Conservation (phyloP, 352 stramenopile genomes). For the Saprolegnia parasitica region DNA sequence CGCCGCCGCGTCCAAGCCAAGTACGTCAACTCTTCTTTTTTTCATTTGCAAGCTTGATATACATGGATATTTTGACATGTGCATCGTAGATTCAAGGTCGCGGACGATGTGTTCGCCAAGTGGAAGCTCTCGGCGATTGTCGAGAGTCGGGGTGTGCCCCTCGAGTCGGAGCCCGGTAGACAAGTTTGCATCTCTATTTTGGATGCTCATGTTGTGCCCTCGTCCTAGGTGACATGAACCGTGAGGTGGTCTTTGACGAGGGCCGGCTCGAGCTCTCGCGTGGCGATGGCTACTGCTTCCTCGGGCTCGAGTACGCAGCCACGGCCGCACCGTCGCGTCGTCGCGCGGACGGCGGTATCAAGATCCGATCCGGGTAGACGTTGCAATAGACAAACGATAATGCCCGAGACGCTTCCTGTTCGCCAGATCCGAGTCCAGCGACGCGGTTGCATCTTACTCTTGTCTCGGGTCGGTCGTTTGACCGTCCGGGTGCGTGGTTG, state of each 20-base stretch:
- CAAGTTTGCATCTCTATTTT: no score
- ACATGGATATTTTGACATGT: conserved; percentile 1
- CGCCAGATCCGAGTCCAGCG: no score
- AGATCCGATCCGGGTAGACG: conserved; percentile 52
- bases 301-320: conserved; percentile 75
- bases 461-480: no score
- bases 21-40: conserved; percentile 36
- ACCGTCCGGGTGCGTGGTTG: no score
- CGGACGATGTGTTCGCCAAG: conserved; percentile 52
- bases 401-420: no score
- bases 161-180: conserved; percentile 46
- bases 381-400: background rate
- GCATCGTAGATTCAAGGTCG: conserved; percentile 53
- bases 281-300: conserved; percentile 47
- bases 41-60: conserved; percentile 23
- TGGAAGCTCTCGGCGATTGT: conserved; percentile 77
- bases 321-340: conserved; percentile 37
- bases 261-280: conserved; percentile 32
- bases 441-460: no score
- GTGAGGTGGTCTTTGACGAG: conserved; percentile 54
- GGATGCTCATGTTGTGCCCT: no score
- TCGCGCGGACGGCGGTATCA: conserved; percentile 78
- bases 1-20: conserved; percentile 65
- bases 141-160: conserved; percentile 51
- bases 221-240: conserved; percentile 45